These are phyloP conservation scores for Alnus glutinosa DNA, from an alignment of 306 rosid genomes.

Conservation along the genomic window DNA sequence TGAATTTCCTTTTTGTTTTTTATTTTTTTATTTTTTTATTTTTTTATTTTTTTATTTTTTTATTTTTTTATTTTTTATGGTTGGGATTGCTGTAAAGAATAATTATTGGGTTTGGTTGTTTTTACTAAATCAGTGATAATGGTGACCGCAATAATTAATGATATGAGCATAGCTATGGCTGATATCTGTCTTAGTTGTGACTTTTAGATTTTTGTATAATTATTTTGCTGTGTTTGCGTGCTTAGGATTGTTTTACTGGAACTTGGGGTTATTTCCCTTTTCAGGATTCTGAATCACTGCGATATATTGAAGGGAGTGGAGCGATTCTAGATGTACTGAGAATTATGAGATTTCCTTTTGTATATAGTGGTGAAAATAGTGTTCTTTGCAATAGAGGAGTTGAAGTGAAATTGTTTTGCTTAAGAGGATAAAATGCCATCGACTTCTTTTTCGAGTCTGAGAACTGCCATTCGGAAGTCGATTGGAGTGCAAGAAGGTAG, in stretches of 20 bases:
- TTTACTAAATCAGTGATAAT: background rate
- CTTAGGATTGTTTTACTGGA: background rate
- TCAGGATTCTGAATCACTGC: conserved; percentile 41
- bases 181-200: background rate
- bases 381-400: conserved; percentile 30
- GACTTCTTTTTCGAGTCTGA: conserved; percentile 51
- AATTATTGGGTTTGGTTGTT: background rate
- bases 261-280: background rate
- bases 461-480: conserved; percentile 48
- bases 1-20: background rate
- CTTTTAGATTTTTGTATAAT: background rate
- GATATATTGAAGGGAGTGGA: conserved; percentile 10
- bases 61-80: background rate
- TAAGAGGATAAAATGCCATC: conserved; percentile 83
- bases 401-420: conserved; percentile 33
- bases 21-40: no score
- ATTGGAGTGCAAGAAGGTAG: conserved; percentile 56
- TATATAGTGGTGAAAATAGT: conserved; percentile 27
- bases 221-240: background rate
- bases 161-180: background rate
- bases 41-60: no score
- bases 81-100: background rate
- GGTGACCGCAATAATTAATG: background rate
- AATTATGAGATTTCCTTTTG: conserved; percentile 69
- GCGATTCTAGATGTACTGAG: conserved; percentile 33